Evolutionary conservation across 257 asterid genomes (phyloP).

Genomic region (Eustoma russellianum): DNA sequence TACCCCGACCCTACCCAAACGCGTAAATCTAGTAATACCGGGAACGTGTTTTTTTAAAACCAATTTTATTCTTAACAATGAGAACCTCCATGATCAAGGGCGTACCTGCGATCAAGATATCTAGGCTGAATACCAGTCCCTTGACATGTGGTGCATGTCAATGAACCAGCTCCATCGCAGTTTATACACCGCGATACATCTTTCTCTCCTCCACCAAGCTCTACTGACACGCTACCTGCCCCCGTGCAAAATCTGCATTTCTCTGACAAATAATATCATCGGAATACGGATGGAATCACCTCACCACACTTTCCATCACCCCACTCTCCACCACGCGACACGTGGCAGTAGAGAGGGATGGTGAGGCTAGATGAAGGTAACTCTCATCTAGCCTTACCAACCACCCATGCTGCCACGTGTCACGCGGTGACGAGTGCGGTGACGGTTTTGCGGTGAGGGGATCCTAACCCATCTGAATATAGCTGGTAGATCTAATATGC

Average conservation of each 20-base stretch:
- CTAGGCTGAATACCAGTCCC: slow-evolving; percentile 98
- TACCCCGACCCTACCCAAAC: too few species aligned
- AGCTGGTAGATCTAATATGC: background rate
- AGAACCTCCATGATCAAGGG: background rate
- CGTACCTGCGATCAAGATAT: slow-evolving; percentile 93
- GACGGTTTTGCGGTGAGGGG: too few species aligned
- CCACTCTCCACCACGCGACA: background rate
- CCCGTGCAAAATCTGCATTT: slow-evolving; percentile 86
- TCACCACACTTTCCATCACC: background rate
- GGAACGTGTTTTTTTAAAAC: too few species aligned
- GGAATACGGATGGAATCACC: background rate
- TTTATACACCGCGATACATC: slow-evolving; percentile 84
- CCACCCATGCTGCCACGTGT: too few species aligned
- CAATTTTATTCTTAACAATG: background rate
- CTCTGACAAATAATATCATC: slow-evolving; percentile 36
- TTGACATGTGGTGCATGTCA: slow-evolving; percentile 98
- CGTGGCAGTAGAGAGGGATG: too few species aligned
- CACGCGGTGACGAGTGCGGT: too few species aligned
- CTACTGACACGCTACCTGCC: slow-evolving; percentile 59
- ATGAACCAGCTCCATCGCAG: slow-evolving; percentile 74
- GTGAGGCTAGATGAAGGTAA: background rate
- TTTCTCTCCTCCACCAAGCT: slow-evolving; percentile 71
- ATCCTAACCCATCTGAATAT: background rate
- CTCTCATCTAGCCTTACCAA: background rate
- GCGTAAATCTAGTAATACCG: too few species aligned